Conservation (phyloP, 768 basidiomycete species). For the Calocybe indica region DNA sequence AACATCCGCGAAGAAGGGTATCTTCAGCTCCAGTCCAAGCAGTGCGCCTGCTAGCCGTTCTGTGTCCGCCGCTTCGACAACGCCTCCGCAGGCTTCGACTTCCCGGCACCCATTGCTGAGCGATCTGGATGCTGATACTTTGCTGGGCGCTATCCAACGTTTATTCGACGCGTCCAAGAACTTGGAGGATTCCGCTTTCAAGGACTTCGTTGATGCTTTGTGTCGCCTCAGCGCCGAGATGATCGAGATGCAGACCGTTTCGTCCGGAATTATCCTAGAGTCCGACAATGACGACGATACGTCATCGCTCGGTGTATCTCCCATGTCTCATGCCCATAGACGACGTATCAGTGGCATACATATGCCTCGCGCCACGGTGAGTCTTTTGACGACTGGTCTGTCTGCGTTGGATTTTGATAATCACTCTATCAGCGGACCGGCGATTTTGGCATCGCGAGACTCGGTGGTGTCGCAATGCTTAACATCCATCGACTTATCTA, state of each 20-base stretch:
- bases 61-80: constrained; percentile 25
- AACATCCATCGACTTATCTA: constrained; percentile 88
- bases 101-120: constrained; percentile 56
- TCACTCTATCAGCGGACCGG: constrained; percentile 64
- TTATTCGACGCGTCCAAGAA: constrained; percentile 85
- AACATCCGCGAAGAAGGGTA: constrained; percentile 25
- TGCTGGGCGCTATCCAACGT: constrained; percentile 69
- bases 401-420: neutral
- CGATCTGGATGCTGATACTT: constrained; percentile 71
- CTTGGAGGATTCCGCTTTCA: constrained; percentile 78
- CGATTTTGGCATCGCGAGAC: constrained; percentile 89
- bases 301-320: constrained; percentile 29
- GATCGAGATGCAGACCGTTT: constrained; percentile 79
- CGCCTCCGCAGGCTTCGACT: constrained; percentile 13
- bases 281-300: constrained; percentile 36
- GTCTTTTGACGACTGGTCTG: constrained; percentile 17
- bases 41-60: constrained; percentile 29
- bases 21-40: constrained; percentile 23
- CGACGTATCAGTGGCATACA: constrained; percentile 87
- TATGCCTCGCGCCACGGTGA: constrained; percentile 69
- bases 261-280: constrained; percentile 22
- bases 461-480: constrained; percentile 71
- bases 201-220: constrained; percentile 67
- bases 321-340: constrained; percentile 42
- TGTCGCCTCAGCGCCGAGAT: constrained; percentile 88